Conservation (phyloP, 2,329 filamentous ascomycete genomes). For the Penicillium expansum region DNA sequence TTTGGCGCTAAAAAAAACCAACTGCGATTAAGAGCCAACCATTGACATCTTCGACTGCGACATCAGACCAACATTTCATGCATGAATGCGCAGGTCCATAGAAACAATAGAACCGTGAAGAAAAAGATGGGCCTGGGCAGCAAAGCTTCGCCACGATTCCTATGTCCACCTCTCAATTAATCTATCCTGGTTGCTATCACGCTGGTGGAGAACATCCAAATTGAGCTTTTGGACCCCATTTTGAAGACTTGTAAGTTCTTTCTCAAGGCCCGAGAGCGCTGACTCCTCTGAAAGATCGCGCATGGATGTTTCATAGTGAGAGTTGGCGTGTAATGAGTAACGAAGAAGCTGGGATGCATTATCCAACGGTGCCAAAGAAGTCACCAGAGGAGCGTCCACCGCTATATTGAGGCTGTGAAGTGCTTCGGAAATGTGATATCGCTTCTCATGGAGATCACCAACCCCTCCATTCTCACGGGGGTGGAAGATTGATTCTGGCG, state of each 20-base stretch:
- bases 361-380: constrained; percentile 32
- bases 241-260: constrained; percentile 30
- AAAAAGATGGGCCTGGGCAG: background rate
- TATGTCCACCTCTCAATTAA: constrained; percentile 37
- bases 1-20: constrained; percentile 4
- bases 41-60: background rate
- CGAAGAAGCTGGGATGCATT: constrained; percentile 33
- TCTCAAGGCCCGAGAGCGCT: constrained; percentile 31
- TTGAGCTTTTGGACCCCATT: constrained; percentile 36
- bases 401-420: constrained; percentile 27
- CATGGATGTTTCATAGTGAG: constrained; percentile 29
- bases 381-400: constrained; percentile 32
- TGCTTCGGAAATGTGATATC: constrained; percentile 28
- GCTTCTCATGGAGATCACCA: constrained; percentile 30
- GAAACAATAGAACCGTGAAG: background rate
- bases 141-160: background rate
- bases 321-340: constrained; percentile 32
- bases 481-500: constrained; percentile 28
- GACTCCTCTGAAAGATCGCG: constrained; percentile 27
- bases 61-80: background rate
- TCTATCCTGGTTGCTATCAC: constrained; percentile 29
- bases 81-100: background rate
- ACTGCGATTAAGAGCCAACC: constrained; percentile 12
- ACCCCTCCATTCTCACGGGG: constrained; percentile 20
- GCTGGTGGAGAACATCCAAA: constrained; percentile 32